These are phyloP conservation scores for Lachancea dasiensis DNA, from an alignment of 805 yeast genomes.

Conservation along the genomic window DNA sequence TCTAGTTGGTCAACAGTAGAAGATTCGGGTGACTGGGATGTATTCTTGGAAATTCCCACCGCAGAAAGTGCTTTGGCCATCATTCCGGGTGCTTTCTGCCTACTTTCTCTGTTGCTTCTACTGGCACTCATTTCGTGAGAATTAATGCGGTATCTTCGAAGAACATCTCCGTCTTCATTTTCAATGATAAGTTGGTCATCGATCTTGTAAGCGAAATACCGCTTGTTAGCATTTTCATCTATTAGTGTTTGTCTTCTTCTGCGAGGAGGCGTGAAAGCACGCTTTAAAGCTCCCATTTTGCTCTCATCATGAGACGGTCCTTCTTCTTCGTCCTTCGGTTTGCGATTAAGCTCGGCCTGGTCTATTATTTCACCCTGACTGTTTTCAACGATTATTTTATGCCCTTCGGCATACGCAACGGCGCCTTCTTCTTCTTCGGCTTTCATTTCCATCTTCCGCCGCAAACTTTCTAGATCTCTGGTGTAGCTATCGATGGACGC, in stretches of 20 bases:
- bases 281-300: constrained; percentile 30
- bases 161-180: constrained; percentile 85
- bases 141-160: constrained; percentile 74
- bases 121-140: constrained; percentile 36
- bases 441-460: constrained; percentile 20
- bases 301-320: too few species aligned
- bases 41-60: constrained; percentile 43
- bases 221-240: constrained; percentile 18
- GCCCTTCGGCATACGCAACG: constrained; percentile 64
- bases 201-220: constrained; percentile 65
- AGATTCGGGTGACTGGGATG: constrained; percentile 1
- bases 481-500: constrained; percentile 8
- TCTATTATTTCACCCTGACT: constrained; percentile 74
- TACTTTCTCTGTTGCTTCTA: constrained; percentile 1
- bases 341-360: constrained; percentile 38
- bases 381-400: constrained; percentile 69
- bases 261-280: constrained; percentile 18
- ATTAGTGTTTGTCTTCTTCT: constrained; percentile 18
- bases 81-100: constrained; percentile 31
- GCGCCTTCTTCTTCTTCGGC: constrained; percentile 27
- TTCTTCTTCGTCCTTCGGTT: constrained; percentile 24
- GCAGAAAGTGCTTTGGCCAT: constrained; percentile 46
- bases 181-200: constrained; percentile 78
- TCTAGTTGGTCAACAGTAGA: neutral
- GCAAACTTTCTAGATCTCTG: constrained; percentile 15